phyloP scores from a whole-genome alignment of 805 yeast genomes.

The Peterozyma toletana region DNA sequence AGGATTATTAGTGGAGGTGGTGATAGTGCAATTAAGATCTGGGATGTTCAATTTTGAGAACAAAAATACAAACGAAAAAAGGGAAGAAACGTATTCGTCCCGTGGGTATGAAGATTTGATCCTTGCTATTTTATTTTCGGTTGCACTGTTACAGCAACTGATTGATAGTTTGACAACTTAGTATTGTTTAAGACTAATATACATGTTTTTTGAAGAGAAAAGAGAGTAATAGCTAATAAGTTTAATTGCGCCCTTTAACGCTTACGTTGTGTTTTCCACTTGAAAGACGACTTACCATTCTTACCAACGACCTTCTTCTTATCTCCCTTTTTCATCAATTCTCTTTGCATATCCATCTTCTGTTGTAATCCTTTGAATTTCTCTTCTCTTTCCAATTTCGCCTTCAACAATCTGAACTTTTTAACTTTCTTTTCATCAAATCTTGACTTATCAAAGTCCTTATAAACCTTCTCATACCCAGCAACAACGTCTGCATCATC shows the following conservation, averaged over 20 bases:
- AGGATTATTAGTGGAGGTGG: conserved; percentile 65
- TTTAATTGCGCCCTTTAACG: conserved; percentile 17
- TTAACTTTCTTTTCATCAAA: conserved; percentile 47
- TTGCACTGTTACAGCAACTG: background rate
- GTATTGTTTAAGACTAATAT: background rate
- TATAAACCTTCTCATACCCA: conserved; percentile 16
- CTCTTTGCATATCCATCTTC: conserved; percentile 71
- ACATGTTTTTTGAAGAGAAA: background rate
- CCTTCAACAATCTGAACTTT: conserved; percentile 51
- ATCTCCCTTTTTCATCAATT: conserved; percentile 85
- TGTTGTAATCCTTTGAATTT: conserved; percentile 63
- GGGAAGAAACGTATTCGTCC: background rate
- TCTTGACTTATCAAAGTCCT: conserved; percentile 15
- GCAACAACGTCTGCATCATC: conserved; percentile 16
- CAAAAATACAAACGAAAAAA: background rate
- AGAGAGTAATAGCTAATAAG: background rate
- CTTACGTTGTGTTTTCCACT: conserved; percentile 82
- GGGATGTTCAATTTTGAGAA: conserved; percentile 37
- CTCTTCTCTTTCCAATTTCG: conserved; percentile 60
- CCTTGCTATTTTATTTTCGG: too few species aligned
- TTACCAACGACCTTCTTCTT: conserved; percentile 66
- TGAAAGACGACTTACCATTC: conserved; percentile 64
- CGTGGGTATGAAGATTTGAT: too few species aligned
- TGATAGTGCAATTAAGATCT: conserved; percentile 73
- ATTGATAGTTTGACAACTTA: background rate